Base-by-base conservation (phyloP, 768 basidiomycete species). In the Mrakia gelida region DNA sequence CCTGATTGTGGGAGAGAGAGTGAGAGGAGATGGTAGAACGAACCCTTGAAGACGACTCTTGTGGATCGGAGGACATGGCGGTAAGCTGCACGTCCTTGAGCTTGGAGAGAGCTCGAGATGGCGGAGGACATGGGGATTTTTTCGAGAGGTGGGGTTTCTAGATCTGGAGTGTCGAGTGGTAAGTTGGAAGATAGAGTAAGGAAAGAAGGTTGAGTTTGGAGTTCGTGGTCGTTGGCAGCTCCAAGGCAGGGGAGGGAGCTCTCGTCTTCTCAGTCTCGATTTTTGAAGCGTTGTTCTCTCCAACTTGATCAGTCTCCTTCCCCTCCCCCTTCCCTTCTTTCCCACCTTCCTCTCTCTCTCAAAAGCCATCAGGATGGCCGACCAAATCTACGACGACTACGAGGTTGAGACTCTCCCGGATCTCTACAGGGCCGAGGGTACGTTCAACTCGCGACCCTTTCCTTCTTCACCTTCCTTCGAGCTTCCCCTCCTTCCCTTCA, bases 1-100 rank as follows among this genome's bases (percentile, higher is more conserved):
- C 8, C n/a, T 16, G 23, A 18, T 0, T 18, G 21, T 16, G 49
- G 52, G 5, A 68, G 18, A 0, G 54, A 65, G 49, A 34, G 4
- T 21, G 13, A 16, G 1, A 18, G 18, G 43, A 28, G 56, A 62
- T 13, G 21, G 4, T 5, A 6, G 62, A 74, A 71, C 16, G n/a
- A 78, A 52, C 77, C 77, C 16, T 71, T 54, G 34, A 72, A 78
- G 34, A 78, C 59, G 6, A 67, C 34, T 15, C 72, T 28, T 9
- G 77, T 56, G 21, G 77, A 78, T 26, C 77, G 71, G 34, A 73
- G 59, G 38, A 71, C 70, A 49, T 73, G 70, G 7, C 77, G 43
- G 52, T 78, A 78, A 32, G 77, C 77, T 56, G 77, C 73, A 11
- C 77, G 61, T 38, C 71, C 77, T 11, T 71, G 41, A 13, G 71